Evolutionary conservation across 805 yeast species (phyloP).

Genomic region (Candida wancherniae): DNA sequence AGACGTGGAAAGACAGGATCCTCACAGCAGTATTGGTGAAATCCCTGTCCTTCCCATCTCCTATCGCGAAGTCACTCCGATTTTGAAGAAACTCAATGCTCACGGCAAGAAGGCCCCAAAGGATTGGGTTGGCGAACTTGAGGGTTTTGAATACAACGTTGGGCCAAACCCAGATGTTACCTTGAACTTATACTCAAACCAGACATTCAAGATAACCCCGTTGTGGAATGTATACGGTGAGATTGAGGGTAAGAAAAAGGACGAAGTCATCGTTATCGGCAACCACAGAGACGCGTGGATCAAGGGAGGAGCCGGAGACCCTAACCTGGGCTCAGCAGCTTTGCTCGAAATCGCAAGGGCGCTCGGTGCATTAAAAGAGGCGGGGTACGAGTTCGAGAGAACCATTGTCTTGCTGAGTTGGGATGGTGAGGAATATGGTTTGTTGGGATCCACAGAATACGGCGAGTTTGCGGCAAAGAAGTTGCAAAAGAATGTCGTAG

Average conservation of each 20-base stretch:
- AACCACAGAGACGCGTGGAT: constrained; percentile 83
- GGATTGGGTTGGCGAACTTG: constrained; percentile 35
- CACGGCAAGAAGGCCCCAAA: constrained; percentile 46
- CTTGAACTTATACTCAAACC: constrained; percentile 55
- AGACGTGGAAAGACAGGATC: constrained; percentile 17
- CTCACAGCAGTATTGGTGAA: constrained; percentile 44
- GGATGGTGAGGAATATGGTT: constrained; percentile 78
- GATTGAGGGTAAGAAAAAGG: constrained; percentile 47
- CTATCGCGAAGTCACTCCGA: constrained; percentile 57
- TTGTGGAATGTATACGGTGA: constrained; percentile 61
- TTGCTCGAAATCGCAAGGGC: constrained; percentile 61
- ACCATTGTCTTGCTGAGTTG: constrained; percentile 68
- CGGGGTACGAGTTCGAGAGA: constrained; percentile 71
- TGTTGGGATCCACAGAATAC: constrained; percentile 74
- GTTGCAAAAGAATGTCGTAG: constrained; percentile 50
- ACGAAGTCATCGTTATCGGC: constrained; percentile 61
- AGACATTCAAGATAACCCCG: constrained; percentile 57
- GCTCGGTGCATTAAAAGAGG: constrained; percentile 44
- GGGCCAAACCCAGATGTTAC: constrained; percentile 44
- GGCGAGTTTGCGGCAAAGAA: constrained; percentile 54
- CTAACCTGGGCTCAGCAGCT: constrained; percentile 68
- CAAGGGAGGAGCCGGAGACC: constrained; percentile 75
- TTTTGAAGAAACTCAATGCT: constrained; percentile 55
- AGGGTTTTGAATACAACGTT: constrained; percentile 43
- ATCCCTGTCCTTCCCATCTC: constrained; percentile 73